These are phyloP conservation scores for Coemansia sp. DNA, from an alignment of 192 early-diverging fungal genomes.

Conservation along the genomic window DNA sequence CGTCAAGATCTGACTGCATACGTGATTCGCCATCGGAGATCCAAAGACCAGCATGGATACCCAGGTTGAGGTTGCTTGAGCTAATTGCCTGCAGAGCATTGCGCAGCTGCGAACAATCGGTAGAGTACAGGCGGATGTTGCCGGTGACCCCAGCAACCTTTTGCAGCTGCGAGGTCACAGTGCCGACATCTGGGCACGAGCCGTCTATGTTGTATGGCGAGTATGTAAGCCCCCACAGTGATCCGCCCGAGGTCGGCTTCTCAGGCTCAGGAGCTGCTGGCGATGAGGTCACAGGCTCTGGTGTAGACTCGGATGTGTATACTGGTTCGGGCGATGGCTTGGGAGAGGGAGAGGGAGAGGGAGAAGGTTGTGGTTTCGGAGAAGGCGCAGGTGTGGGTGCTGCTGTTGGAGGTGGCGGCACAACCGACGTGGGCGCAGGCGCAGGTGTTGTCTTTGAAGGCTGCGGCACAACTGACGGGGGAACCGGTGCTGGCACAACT, in stretches of 20 bases:
- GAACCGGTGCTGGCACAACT: not conserved
- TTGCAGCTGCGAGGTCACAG: constrained; percentile 32
- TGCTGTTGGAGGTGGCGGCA: not conserved
- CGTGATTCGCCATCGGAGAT: constrained; percentile 27
- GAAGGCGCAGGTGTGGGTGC: not conserved
- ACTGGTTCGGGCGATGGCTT: not conserved
- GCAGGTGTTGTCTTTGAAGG: not conserved
- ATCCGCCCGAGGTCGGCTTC: constrained; percentile 2
- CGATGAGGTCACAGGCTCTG: constrained; percentile 1
- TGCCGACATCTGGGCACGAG: constrained; percentile 36
- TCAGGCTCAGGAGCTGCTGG: constrained; percentile 5
- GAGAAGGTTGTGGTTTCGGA: not conserved
- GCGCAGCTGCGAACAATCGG: constrained; percentile 51
- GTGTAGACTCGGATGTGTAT: not conserved
- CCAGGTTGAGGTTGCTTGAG: constrained; percentile 24
- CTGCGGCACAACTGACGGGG: not conserved
- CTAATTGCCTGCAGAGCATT: constrained; percentile 36
- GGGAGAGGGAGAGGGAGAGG: not conserved
- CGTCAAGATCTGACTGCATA: constrained; percentile 37
- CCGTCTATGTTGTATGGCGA: constrained; percentile 53
- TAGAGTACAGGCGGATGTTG: constrained; percentile 53
- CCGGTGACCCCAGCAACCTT: constrained; percentile 28
- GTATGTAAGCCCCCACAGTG: constrained; percentile 49
- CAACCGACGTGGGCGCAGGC: not conserved
- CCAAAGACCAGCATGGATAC: constrained; percentile 51